Percentiles rank a stretch among this genome's conserved stretches.
Evolutionary conservation across 768 basidiomycete genomes (phyloP).

Genomic region (Trametopsis cervina): DNA sequence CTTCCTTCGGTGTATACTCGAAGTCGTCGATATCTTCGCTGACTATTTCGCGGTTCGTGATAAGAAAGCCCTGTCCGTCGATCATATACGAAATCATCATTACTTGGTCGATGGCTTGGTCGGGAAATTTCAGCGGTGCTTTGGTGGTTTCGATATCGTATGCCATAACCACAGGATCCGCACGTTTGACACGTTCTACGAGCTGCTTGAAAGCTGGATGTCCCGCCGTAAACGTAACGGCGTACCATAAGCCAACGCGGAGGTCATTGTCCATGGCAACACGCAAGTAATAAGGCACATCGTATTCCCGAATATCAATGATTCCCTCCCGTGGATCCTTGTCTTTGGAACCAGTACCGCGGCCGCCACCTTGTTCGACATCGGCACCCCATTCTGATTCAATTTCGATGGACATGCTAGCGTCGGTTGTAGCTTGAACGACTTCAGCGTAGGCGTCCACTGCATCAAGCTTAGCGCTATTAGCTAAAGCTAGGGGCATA

Average conservation of each 20-base stretch:
- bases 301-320: constrained; percentile 92
- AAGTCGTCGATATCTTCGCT: constrained; percentile 98
- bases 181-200: constrained; percentile 88
- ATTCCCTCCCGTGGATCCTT: constrained; percentile 87
- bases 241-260: constrained; percentile 97
- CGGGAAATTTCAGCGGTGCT: constrained; percentile 99
- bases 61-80: constrained; percentile 94
- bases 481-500: constrained; percentile 82
- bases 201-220: constrained; percentile 68
- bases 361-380: constrained; percentile 28
- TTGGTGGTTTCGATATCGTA: constrained; percentile 99
- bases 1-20: constrained; percentile 97
- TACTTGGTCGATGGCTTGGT: constrained; percentile 92
- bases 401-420: constrained; percentile 59
- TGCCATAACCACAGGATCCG: constrained; percentile 98
- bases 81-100: constrained; percentile 99
- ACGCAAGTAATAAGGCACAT: constrained; percentile 95
- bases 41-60: constrained; percentile 96
- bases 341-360: constrained; percentile 33
- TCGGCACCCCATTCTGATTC: constrained; percentile 58
- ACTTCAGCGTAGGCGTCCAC: constrained; percentile 98
- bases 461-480: constrained; percentile 88
- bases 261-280: constrained; percentile 99
- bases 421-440: constrained; percentile 66
- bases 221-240: constrained; percentile 76